A percentile compares a stretch with the other conserved stretches of the same genome.
Evolutionary conservation across 139 green algal genomes (phyloP).

Genomic region (Coelastrella sp.): DNA sequence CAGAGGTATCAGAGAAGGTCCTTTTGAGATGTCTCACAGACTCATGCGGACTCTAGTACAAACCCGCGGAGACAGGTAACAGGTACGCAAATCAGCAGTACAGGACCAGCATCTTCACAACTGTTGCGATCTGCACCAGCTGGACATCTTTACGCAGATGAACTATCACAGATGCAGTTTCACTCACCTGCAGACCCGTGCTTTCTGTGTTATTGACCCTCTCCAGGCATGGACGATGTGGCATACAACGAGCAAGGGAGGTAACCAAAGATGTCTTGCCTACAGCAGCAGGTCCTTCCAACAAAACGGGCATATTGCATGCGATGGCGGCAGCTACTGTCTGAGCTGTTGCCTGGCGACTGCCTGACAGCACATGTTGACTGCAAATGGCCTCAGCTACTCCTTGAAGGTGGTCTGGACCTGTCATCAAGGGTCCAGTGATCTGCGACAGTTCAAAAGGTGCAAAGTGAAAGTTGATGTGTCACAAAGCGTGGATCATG

Average conservation of each 20-base stretch:
- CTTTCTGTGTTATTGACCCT: slow-evolving; percentile 52
- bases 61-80: too few relatives aligned
- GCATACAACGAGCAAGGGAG: neutral
- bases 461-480: too few relatives aligned
- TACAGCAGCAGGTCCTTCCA: slow-evolving; percentile 56
- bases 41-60: too few relatives aligned
- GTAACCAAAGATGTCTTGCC: slow-evolving; percentile 45
- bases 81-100: too few relatives aligned
- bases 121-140: too few relatives aligned
- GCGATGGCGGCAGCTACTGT: slow-evolving; percentile 32
- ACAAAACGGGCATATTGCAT: slow-evolving; percentile 46
- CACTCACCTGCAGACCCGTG: slow-evolving; percentile 42
- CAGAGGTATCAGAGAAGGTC: too few relatives aligned
- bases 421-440: too few relatives aligned
- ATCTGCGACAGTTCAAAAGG: too few relatives aligned
- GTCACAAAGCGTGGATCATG: too few relatives aligned
- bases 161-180: neutral
- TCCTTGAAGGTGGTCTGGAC: slow-evolving; percentile 25
- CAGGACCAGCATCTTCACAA: too few relatives aligned
- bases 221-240: neutral
- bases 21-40: too few relatives aligned
- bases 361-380: slow-evolving; percentile 48
- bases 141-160: too few relatives aligned
- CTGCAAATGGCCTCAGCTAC: neutral
- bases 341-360: slow-evolving; percentile 23